phyloP scores from a whole-genome alignment of 2,329 filamentous ascomycete genomes.

The Trichoderma aggressivum region DNA sequence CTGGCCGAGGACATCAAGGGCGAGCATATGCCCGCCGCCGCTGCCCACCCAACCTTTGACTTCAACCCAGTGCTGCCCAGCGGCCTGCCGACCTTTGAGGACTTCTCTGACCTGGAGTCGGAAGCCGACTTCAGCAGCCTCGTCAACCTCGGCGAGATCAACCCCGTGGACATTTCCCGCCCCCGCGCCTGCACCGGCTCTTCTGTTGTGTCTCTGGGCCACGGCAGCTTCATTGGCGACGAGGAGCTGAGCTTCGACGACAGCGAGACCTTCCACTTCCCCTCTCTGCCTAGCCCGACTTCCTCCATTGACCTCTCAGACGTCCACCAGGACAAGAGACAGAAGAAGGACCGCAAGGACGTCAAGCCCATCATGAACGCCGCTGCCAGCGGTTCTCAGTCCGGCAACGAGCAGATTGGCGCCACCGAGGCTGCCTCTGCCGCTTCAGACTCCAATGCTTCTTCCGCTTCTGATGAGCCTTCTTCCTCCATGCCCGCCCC shows the following conservation, averaged over 20 bases:
- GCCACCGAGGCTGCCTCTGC: slow-evolving; percentile 36
- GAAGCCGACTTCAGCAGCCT: slow-evolving; percentile 79
- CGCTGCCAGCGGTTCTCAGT: slow-evolving; percentile 34
- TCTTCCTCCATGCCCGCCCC: slow-evolving; percentile 50
- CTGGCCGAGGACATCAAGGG: slow-evolving; percentile 59
- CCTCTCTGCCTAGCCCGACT: slow-evolving; percentile 61
- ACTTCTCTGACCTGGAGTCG: slow-evolving; percentile 84
- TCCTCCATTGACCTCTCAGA: slow-evolving; percentile 37
- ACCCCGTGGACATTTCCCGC: slow-evolving; percentile 63
- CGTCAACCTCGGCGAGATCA: slow-evolving; percentile 56
- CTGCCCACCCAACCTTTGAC: slow-evolving; percentile 46
- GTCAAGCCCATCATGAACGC: slow-evolving; percentile 45
- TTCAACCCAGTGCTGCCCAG: slow-evolving; percentile 49
- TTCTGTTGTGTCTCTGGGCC: slow-evolving; percentile 64
- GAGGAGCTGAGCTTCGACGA: slow-evolving; percentile 76
- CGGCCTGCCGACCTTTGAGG: slow-evolving; percentile 73
- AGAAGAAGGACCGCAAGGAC: slow-evolving; percentile 53
- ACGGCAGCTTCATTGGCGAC: slow-evolving; percentile 73
- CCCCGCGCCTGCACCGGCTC: slow-evolving; percentile 65
- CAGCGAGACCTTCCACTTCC: slow-evolving; percentile 56
- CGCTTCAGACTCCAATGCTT: slow-evolving; percentile 38
- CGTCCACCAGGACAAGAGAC: slow-evolving; percentile 54
- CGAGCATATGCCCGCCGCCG: slow-evolving; percentile 49
- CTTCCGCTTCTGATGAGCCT: slow-evolving; percentile 45
- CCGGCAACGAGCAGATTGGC: slow-evolving; percentile 35